Evolutionary conservation across 768 basidiomycete genomes (phyloP).

Genomic region (Fomitopsis pulvina): DNA sequence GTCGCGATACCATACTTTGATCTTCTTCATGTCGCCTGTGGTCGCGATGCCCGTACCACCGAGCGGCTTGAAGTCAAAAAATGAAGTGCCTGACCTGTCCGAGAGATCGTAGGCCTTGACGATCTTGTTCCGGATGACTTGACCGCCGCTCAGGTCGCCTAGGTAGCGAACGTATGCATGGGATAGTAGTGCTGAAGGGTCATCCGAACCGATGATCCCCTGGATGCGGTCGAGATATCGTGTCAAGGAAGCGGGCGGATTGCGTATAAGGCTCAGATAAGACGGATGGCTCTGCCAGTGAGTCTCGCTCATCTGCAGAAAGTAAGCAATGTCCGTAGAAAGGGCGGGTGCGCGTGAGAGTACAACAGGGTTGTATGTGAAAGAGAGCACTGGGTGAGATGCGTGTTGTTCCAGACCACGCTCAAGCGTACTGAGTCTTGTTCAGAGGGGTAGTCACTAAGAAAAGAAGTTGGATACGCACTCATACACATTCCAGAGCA

Average conservation of each 20-base stretch:
- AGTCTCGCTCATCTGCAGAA: slow-evolving; percentile 46
- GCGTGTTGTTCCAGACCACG: slow-evolving; percentile 51
- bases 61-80: slow-evolving; percentile 64
- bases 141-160: slow-evolving; percentile 76
- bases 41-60: slow-evolving; percentile 37
- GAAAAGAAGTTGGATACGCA: slow-evolving; percentile 27
- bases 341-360: slow-evolving; percentile 56
- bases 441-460: not conserved
- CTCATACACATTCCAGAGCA: slow-evolving; percentile 78
- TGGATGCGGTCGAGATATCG: slow-evolving; percentile 50
- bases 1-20: slow-evolving; percentile 64
- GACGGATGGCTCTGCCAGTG: slow-evolving; percentile 53
- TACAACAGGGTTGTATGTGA: slow-evolving; percentile 65
- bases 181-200: slow-evolving; percentile 53
- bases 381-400: slow-evolving; percentile 53
- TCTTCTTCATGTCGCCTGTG: slow-evolving; percentile 59
- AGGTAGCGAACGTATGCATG: slow-evolving; percentile 83
- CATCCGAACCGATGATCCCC: slow-evolving; percentile 35
- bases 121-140: slow-evolving; percentile 56
- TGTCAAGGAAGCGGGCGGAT: slow-evolving; percentile 41
- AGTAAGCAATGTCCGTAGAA: slow-evolving; percentile 59
- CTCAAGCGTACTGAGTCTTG: slow-evolving; percentile 43
- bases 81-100: slow-evolving; percentile 40
- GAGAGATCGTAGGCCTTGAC: slow-evolving; percentile 62
- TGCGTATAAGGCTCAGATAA: slow-evolving; percentile 36